Evolutionary conservation across 371 early-diverging fungal species (phyloP), one percentile per base, ranked within the genome.

Genomic region (Mucor lusitanicus): DNA sequence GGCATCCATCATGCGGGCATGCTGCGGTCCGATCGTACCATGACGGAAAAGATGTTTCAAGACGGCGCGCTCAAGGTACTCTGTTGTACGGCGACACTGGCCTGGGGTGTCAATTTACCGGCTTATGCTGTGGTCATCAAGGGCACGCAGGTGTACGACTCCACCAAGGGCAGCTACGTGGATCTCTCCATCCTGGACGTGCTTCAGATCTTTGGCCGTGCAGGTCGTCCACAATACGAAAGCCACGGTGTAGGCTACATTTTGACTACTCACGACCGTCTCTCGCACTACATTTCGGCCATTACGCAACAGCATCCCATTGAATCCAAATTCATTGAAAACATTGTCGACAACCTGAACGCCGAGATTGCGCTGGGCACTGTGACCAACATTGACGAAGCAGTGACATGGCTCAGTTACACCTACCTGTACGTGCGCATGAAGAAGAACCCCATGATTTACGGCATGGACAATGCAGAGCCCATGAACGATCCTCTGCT

Each of bases 91-190:
- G 91, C 99, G 5, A 99, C 99, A 0, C 85, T 99, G 28, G 99
- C 99, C 11, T 99, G 99, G 99, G 99, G 99, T 77, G 99, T 99
- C 58, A 99, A 99, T 77, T 87, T 99, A 63, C 99, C 99, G 0
- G 99, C 99, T 11, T 95, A 99, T 76, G 96, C 97, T 0, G 99
- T 99, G 11, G 88, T 99, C 21, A 98, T 99, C 81, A 98, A 99
- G 75, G 99, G 99, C 3, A 99, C 99, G 7, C 93, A 95, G 64
- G 92, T 99, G 32, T 99, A 99, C 77, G 92, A 96, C 67, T 81
- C 96, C 12, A 91, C 95, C 57, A 95, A 95, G 77, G 97, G 99
- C 73, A 86, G 87, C 28, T 98, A 93, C 72, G 90, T 92, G 0
- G 98, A 97, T 70, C 82, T 99, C 21, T 95, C 97, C 0, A 94